These are phyloP conservation scores for Hypoxylon sp. DNA, from an alignment of 2,329 filamentous ascomycete genomes.

Conservation along the genomic window DNA sequence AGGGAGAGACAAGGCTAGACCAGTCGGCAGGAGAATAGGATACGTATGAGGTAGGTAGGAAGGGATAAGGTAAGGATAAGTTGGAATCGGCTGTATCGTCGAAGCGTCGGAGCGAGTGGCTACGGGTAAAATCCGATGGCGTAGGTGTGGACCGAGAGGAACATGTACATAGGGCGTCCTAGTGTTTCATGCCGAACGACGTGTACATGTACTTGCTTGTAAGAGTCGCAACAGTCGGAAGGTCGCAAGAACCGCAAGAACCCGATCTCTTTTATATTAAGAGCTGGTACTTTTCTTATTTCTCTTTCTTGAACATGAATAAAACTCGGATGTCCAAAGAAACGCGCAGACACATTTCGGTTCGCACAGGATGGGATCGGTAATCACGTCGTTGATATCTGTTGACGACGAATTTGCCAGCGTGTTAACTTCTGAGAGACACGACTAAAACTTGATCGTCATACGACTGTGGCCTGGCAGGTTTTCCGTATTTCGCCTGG, in stretches of 20 bases:
- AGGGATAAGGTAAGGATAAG: background rate
- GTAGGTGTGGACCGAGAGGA: slow-evolving; percentile 7
- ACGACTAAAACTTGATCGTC: slow-evolving; percentile 32
- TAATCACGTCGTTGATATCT: background rate
- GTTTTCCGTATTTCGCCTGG: slow-evolving; percentile 2
- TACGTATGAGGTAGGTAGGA: slow-evolving; percentile 25
- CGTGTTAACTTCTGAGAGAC: slow-evolving; percentile 29
- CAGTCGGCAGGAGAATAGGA: slow-evolving; percentile 24
- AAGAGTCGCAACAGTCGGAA: too few species aligned
- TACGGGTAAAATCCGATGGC: slow-evolving; percentile 30
- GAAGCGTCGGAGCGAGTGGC: slow-evolving; percentile 10
- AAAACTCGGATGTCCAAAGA: too few species aligned
- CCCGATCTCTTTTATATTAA: background rate
- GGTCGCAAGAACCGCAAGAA: too few species aligned
- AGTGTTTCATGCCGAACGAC: background rate
- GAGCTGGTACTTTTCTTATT: too few species aligned
- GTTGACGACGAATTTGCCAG: slow-evolving; percentile 13
- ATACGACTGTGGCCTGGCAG: slow-evolving; percentile 40
- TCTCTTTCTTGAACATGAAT: too few species aligned
- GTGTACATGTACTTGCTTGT: background rate
- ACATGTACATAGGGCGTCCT: slow-evolving; percentile 16
- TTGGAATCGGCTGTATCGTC: slow-evolving; percentile 1
- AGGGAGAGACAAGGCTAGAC: slow-evolving; percentile 25
- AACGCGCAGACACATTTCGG: too few species aligned
- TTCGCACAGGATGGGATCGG: slow-evolving; percentile 2